Percentiles rank a stretch among this genome's conserved stretches.
These are phyloP conservation scores for Lepiota subincarnata DNA, from an alignment of 768 basidiomycete genomes.

Conservation along the genomic window DNA sequence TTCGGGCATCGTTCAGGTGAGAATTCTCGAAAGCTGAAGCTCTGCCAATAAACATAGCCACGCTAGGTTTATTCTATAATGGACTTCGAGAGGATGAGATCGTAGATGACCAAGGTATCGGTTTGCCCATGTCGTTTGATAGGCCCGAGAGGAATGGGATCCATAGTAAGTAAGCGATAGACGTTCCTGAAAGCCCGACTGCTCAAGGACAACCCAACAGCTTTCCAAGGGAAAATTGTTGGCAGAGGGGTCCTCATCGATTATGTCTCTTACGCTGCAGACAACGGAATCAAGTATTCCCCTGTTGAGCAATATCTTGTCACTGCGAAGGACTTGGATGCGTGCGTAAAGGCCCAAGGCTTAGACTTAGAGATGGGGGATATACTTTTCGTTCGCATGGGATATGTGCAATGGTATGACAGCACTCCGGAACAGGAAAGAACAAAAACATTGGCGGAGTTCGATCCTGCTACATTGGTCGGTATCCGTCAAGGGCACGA, in stretches of 20 bases:
- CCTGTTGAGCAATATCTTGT: constrained; percentile 15
- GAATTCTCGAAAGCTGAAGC: not conserved
- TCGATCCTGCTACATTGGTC: not conserved
- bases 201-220: not conserved
- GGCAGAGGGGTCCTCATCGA: constrained; percentile 23
- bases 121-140: constrained; percentile 13
- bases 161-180: constrained; percentile 13
- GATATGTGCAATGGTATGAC: constrained; percentile 20
- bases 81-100: constrained; percentile 17
- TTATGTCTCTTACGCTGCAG: constrained; percentile 18
- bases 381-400: constrained; percentile 23
- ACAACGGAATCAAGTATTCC: constrained; percentile 16
- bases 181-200: not conserved
- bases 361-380: constrained; percentile 20
- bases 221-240: constrained; percentile 22
- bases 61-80: constrained; percentile 22
- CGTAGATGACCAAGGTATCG: constrained; percentile 14
- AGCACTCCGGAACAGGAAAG: constrained; percentile 18
- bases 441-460: not conserved
- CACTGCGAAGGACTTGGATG: constrained; percentile 18
- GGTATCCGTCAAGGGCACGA: constrained; percentile 18
- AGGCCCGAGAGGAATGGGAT: constrained; percentile 21
- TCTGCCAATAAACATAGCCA: not conserved
- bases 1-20: not conserved
- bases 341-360: constrained; percentile 19